These are phyloP conservation scores for Verbascum thapsus DNA, from an alignment of 257 asterid genomes.

Conservation along the genomic window DNA sequence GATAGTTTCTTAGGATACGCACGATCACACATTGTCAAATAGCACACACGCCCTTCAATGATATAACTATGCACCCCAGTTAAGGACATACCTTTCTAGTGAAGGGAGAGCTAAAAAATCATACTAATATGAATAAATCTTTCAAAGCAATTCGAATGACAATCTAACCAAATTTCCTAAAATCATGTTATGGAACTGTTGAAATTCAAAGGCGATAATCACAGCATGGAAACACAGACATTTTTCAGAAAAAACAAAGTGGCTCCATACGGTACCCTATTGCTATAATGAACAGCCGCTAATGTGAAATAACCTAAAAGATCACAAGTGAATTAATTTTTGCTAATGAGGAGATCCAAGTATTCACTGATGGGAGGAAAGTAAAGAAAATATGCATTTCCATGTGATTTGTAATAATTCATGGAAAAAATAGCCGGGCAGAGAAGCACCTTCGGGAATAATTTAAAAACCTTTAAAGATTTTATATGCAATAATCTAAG, in stretches of 20 bases:
- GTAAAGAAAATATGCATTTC: constrained; percentile 20
- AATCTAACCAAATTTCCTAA: neutral
- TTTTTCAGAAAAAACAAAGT: constrained; percentile 8
- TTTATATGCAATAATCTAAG: neutral
- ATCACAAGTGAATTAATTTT: neutral
- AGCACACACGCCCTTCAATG: constrained; percentile 88
- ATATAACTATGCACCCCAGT: constrained; percentile 65
- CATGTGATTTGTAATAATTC: neutral
- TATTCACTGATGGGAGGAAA: neutral
- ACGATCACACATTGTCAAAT: constrained; percentile 95
- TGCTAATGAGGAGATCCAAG: constrained; percentile 4
- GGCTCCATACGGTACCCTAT: neutral
- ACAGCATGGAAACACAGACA: neutral
- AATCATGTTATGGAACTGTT: constrained; percentile 1
- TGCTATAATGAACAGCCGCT: neutral
- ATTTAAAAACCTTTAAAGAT: constrained; percentile 1
- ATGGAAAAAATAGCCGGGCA: neutral
- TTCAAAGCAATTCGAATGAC: neutral
- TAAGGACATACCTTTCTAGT: constrained; percentile 43
- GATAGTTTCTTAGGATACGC: constrained; percentile 94
- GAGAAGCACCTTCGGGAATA: constrained; percentile 11
- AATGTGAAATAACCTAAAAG: neutral
- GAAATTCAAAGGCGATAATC: constrained; percentile 20
- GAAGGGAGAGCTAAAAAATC: neutral
- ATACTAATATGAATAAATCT: constrained; percentile 11